Conservation (phyloP, 441 rosid genomes). For the Geranium incanum region DNA sequence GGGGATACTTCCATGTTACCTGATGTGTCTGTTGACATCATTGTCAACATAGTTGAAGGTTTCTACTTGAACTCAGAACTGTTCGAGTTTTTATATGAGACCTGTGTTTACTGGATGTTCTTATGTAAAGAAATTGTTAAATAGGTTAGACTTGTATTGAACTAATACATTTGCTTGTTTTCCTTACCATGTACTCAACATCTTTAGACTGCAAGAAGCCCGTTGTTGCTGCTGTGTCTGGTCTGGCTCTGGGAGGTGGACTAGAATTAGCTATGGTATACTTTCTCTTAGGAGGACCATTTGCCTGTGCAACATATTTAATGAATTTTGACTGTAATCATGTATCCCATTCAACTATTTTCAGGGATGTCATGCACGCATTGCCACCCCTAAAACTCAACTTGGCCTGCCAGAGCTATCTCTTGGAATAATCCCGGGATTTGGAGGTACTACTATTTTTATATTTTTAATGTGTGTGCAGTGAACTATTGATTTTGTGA, state of each 20-base stretch:
- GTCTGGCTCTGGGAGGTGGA: slow-evolving; percentile 98
- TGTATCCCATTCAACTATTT: not conserved
- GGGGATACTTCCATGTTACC: slow-evolving; percentile 69
- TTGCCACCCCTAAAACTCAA: slow-evolving; percentile 72
- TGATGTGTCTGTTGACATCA: slow-evolving; percentile 72
- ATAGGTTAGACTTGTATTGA: not conserved
- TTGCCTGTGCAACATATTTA: not conserved
- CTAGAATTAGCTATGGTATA: slow-evolving; percentile 81
- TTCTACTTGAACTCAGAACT: not conserved
- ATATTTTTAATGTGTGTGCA: slow-evolving; percentile 7
- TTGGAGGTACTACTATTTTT: slow-evolving; percentile 53
- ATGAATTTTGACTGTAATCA: not conserved
- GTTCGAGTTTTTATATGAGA: not conserved
- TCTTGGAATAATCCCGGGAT: slow-evolving; percentile 89
- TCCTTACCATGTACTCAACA: not conserved
- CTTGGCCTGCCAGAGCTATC: slow-evolving; percentile 86
- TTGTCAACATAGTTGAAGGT: slow-evolving; percentile 78
- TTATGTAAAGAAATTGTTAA: not conserved
- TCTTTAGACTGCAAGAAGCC: slow-evolving; percentile 75
- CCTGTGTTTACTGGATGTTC: not conserved
- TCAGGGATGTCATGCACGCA: slow-evolving; percentile 88
- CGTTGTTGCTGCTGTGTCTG: slow-evolving; percentile 90
- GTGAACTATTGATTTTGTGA: not conserved
- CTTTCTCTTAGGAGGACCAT: slow-evolving; percentile 8
- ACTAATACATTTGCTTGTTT: not conserved